phyloP scores from a whole-genome alignment of 2,329 filamentous ascomycete species.

The Chaetomiaceae sp. region DNA sequence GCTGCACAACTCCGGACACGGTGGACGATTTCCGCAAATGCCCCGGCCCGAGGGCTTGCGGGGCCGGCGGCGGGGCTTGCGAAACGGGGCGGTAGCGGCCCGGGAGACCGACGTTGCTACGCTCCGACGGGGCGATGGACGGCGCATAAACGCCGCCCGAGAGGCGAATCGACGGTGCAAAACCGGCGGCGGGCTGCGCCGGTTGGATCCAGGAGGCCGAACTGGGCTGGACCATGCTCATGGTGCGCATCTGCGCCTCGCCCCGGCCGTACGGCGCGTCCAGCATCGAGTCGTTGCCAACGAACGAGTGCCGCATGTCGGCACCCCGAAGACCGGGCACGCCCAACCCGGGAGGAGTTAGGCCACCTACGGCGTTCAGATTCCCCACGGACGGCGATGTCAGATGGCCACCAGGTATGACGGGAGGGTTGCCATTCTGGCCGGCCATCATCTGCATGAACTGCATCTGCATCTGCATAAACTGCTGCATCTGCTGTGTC shows the following conservation, averaged over 20 bases:
- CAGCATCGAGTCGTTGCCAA: conserved; percentile 40
- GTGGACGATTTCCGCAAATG: conserved; percentile 34
- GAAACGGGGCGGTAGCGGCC: conserved; percentile 88
- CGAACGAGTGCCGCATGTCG: conserved; percentile 39
- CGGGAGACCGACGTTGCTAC: conserved; percentile 87
- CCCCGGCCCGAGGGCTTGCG: conserved; percentile 21
- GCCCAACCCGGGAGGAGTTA: conserved; percentile 33
- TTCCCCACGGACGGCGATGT: conserved; percentile 23
- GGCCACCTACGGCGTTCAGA: conserved; percentile 31
- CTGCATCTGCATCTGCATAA: conserved; percentile 93
- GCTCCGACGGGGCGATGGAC: conserved; percentile 91
- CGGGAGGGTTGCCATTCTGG: conserved; percentile 28
- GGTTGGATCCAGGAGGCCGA: conserved; percentile 52
- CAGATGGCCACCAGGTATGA: conserved; percentile 24
- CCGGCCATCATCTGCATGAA: conserved; percentile 77
- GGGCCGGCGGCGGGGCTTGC: conserved; percentile 40
- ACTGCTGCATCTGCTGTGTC: conserved; percentile 76
- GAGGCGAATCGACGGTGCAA: conserved; percentile 44
- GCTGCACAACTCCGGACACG: conserved; percentile 38
- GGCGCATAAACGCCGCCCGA: conserved; percentile 65
- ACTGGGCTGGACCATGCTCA: conserved; percentile 77
- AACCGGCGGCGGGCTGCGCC: conserved; percentile 35
- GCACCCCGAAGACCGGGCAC: conserved; percentile 23
- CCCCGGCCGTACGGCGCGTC: conserved; percentile 36
- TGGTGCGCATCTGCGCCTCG: conserved; percentile 55